Percentiles rank a stretch among this genome's conserved stretches.
These are phyloP conservation scores for Saccharomycopsis malanga DNA, from an alignment of 805 yeast genomes.

Conservation along the genomic window DNA sequence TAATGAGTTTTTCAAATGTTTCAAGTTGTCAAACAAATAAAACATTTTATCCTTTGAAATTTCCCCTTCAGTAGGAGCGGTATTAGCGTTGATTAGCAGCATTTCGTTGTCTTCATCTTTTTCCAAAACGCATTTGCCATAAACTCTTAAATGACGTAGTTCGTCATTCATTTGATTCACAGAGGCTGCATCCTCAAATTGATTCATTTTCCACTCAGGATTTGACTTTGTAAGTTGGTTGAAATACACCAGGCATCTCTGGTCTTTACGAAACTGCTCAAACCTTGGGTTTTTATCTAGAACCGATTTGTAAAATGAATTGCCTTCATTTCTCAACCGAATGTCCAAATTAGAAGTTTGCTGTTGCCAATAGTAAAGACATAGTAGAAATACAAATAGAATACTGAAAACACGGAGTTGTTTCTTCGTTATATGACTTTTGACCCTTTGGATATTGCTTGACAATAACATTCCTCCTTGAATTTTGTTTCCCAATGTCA, in stretches of 20 bases:
- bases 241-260: background rate
- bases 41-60: background rate
- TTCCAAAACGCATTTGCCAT: constrained; percentile 26
- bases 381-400: no score
- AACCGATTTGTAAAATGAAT: no score
- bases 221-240: background rate
- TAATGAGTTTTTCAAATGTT: constrained; percentile 6
- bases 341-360: no score
- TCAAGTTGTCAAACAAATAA: constrained; percentile 12
- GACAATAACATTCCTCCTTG: no score
- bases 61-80: background rate
- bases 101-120: background rate
- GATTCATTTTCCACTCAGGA: background rate
- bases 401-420: no score
- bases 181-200: background rate
- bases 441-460: no score
- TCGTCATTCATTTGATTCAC: constrained; percentile 23
- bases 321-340: no score
- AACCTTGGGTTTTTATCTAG: no score
- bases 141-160: constrained; percentile 26
- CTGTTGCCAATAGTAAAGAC: no score
- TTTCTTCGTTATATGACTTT: no score
- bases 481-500: no score
- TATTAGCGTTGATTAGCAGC: no score
- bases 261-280: background rate